Percentiles rank a stretch among this genome's conserved stretches.
phyloP scores from a whole-genome alignment of 495 filamentous ascomycete genomes.

The Haplographium delicatum region DNA sequence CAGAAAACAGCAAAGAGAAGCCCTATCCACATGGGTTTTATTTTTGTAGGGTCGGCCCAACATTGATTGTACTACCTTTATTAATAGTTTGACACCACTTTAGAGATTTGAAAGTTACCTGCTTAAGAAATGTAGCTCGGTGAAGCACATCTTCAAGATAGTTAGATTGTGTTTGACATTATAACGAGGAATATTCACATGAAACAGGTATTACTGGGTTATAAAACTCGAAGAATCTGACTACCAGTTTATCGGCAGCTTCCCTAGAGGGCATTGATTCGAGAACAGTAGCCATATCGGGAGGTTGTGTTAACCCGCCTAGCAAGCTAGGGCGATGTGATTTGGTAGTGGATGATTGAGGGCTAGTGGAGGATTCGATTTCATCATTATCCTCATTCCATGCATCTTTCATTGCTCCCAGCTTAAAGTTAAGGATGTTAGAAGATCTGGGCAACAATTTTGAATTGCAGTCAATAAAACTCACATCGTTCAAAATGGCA shows the following conservation, averaged over 20 bases:
- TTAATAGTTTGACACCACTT: not conserved
- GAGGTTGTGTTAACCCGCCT: constrained; percentile 13
- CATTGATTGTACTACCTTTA: constrained; percentile 39
- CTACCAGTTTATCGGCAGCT: constrained; percentile 37
- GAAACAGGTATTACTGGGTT: constrained; percentile 35
- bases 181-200: constrained; percentile 10
- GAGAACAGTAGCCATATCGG: constrained; percentile 34
- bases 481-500: constrained; percentile 44
- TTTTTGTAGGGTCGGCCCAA: constrained; percentile 34
- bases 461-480: constrained; percentile 18
- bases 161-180: not conserved
- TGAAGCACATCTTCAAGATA: constrained; percentile 12
- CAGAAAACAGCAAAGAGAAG: constrained; percentile 39
- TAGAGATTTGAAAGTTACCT: constrained; percentile 8
- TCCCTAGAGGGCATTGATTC: constrained; percentile 35
- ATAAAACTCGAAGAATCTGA: constrained; percentile 44
- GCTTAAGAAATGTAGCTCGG: constrained; percentile 21
- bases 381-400: constrained; percentile 32
- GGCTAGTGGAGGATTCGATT: constrained; percentile 10
- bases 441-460: too few relatives aligned
- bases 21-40: constrained; percentile 42
- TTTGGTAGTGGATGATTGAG: constrained; percentile 21
- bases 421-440: too few relatives aligned
- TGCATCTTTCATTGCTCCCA: constrained; percentile 27
- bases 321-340: constrained; percentile 14